Conservation (phyloP, 2,329 filamentous ascomycete genomes). For the Colletotrichum agaves region DNA sequence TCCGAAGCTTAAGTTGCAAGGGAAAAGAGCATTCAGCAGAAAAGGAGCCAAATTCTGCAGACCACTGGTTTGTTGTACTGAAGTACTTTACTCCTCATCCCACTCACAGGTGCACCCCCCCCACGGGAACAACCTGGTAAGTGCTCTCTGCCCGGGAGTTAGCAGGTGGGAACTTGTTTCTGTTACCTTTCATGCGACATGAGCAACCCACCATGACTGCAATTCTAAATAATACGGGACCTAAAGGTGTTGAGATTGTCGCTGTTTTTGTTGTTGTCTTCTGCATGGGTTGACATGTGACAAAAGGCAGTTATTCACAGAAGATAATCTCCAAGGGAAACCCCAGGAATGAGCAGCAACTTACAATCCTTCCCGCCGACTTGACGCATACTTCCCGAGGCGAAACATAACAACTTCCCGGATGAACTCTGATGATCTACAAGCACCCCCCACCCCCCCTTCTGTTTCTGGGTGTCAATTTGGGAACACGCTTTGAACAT, state of each 20-base stretch:
- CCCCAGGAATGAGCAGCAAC: conserved; percentile 19
- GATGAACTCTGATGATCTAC: conserved; percentile 25
- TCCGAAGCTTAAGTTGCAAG: not conserved
- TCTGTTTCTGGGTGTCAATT: not conserved
- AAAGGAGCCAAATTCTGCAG: not conserved
- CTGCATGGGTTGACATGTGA: conserved; percentile 22
- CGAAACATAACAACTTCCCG: conserved; percentile 32
- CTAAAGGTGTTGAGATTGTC: not conserved
- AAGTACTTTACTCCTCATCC: not conserved
- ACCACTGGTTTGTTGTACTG: not conserved
- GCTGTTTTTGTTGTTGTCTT: too few relatives aligned
- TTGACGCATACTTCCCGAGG: conserved; percentile 30
- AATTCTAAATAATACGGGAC: conserved; percentile 14
- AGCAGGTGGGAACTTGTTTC: not conserved
- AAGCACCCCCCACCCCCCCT: not conserved
- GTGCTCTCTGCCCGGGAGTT: not conserved
- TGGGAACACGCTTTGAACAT: not conserved
- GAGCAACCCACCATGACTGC: conserved; percentile 10
- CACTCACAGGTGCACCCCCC: too few relatives aligned
- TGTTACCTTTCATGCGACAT: conserved; percentile 15
- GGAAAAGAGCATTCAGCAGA: too few relatives aligned
- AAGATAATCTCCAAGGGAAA: not conserved
- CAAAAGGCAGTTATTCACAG: not conserved
- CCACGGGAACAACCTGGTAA: conserved; percentile 8
- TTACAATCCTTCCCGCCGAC: not conserved